Evolutionary conservation across 1,139 yeast genomes (phyloP).

Genomic region (Geotrichum bryndzae): DNA sequence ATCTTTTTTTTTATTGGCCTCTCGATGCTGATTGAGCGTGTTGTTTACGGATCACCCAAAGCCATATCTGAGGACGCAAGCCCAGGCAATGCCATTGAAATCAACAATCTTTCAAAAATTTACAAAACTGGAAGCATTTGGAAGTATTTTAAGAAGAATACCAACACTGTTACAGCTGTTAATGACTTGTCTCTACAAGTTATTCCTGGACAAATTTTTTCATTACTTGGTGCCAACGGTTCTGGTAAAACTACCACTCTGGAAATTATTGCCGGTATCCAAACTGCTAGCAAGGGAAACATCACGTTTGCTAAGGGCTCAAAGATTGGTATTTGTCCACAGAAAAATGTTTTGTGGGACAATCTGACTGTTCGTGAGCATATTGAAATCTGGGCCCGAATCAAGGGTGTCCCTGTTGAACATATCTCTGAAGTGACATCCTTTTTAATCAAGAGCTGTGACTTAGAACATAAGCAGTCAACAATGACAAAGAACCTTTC

Average conservation of each 20-base stretch:
- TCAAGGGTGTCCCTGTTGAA: constrained; percentile 28
- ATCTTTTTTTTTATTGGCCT: constrained; percentile 27
- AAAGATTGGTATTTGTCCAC: constrained; percentile 38
- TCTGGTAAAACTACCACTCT: constrained; percentile 39
- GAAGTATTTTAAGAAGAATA: constrained; percentile 11
- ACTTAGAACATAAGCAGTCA: constrained; percentile 26
- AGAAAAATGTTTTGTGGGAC: constrained; percentile 37
- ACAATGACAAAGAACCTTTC: constrained; percentile 43
- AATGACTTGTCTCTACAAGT: constrained; percentile 28
- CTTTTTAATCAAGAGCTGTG: constrained; percentile 31
- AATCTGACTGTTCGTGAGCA: constrained; percentile 35
- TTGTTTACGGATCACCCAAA: constrained; percentile 26
- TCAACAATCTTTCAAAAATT: constrained; percentile 25
- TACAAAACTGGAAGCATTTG: constrained; percentile 22
- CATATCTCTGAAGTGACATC: constrained; percentile 19
- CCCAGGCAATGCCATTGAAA: constrained; percentile 22
- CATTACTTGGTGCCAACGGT: constrained; percentile 38
- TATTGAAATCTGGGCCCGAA: constrained; percentile 32
- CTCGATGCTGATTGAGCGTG: constrained; percentile 27
- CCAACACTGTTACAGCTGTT: constrained; percentile 30
- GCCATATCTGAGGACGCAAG: constrained; percentile 15
- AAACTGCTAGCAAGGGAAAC: constrained; percentile 28
- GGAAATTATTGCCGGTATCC: constrained; percentile 37
- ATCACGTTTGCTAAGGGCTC: constrained; percentile 27
- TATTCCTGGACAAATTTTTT: constrained; percentile 32